These are phyloP conservation scores for Backusella macrospora DNA, from an alignment of 192 early-diverging fungal species.

Conservation along the genomic window DNA sequence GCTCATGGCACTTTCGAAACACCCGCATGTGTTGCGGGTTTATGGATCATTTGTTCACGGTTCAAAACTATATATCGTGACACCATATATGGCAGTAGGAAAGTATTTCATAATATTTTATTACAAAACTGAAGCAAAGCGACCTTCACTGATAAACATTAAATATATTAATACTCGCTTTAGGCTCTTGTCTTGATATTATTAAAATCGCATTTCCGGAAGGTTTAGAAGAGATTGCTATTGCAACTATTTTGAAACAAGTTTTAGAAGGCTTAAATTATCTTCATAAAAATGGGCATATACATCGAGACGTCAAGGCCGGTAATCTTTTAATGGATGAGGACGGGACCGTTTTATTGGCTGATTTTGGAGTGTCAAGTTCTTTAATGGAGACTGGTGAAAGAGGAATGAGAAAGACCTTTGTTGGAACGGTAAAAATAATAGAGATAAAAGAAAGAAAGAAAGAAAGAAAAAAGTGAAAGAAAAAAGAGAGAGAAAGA, in stretches of 20 bases:
- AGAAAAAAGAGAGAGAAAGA: neutral
- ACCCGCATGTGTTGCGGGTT: constrained; percentile 80
- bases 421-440: constrained; percentile 65
- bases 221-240: constrained; percentile 78
- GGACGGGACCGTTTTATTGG: constrained; percentile 62
- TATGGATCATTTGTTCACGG: constrained; percentile 83
- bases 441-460: neutral
- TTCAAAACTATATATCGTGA: constrained; percentile 80
- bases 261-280: constrained; percentile 67
- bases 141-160: neutral
- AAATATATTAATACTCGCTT: neutral
- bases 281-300: constrained; percentile 67
- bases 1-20: constrained; percentile 86
- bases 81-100: constrained; percentile 74
- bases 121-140: neutral
- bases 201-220: constrained; percentile 82
- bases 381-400: constrained; percentile 68
- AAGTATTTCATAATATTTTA: constrained; percentile 22
- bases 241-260: constrained; percentile 84
- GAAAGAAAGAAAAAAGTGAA: neutral
- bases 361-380: constrained; percentile 73
- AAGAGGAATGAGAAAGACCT: constrained; percentile 59
- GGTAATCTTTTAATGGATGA: constrained; percentile 72
- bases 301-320: constrained; percentile 75
- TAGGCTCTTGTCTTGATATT: constrained; percentile 85